Evolutionary conservation across 805 yeast species (phyloP), one percentile per base, ranked within the genome.

Genomic region (Saturnispora sekii): DNA sequence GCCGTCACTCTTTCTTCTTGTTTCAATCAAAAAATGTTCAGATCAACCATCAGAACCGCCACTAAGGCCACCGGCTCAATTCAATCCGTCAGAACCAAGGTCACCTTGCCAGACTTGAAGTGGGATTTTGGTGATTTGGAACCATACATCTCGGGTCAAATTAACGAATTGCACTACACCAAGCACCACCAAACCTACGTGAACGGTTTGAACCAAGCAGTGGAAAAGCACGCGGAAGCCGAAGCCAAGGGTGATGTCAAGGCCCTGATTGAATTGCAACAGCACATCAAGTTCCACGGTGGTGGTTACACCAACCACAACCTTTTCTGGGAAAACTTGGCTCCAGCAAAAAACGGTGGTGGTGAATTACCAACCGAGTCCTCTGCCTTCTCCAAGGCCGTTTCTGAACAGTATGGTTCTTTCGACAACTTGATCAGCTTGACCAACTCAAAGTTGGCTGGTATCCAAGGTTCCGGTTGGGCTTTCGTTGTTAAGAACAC

Each of bases 381-480:
- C 37, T 73, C 85, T 32, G 72, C 73, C 3, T 67, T 87, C 31
- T 76, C 70, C 43, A 65, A 74, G 59, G 79, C 81, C 51, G 76
- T 87, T 49, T 58, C 62, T 41, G 68, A 65, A 36, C 79, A 83
- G 61, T 86, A 73, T 59, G 95, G 95, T 32, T 72, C 81, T 14
- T 66, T 83, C 48, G 95, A 88, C 55, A 72, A 70, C 46, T 70
- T 88, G 64, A 77, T 79, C 48, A 56, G 66, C 35, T 58, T 74
- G 48, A 76, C 89, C 53, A 87, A 86, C 65, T 55, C 74, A 36
- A 76, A 78, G 61, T 68, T 87, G 57, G 94, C 95, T 32, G 93
- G 93, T 47, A 74, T 87, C 56, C 96, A 87, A 68, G 96, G 96
- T 61, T 83, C 95, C 5, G 96, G 96, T 38, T 87, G 96, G 96